These are phyloP conservation scores for Tardiomyces blankii DNA, from an alignment of 1,139 yeast species.

Conservation along the genomic window DNA sequence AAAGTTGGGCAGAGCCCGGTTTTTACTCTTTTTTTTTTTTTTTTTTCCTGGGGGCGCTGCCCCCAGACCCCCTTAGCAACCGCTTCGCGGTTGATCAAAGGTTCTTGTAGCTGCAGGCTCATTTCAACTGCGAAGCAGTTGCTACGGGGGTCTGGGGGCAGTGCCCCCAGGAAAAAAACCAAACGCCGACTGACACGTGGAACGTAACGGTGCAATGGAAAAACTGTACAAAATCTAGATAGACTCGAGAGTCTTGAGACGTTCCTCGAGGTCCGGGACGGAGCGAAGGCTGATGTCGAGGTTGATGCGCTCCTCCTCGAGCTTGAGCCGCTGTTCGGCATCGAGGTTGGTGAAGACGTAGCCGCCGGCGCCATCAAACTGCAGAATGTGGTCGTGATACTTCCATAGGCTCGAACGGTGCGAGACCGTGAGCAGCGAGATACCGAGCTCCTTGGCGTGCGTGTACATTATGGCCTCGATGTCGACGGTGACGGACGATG, in stretches of 20 bases:
- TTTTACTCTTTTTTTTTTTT: no score
- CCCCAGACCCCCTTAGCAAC: no score
- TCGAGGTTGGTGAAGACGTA: slow-evolving; percentile 59
- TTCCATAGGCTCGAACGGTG: slow-evolving; percentile 91
- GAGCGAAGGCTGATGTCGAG: slow-evolving; percentile 57
- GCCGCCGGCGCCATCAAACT: slow-evolving; percentile 77
- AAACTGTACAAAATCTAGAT: no score
- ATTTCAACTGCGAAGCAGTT: no score
- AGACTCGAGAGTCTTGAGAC: slow-evolving; percentile 32
- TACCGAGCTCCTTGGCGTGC: slow-evolving; percentile 71
- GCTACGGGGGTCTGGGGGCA: no score
- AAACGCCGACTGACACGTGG: no score
- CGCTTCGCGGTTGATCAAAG: no score
- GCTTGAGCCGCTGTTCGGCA: slow-evolving; percentile 53
- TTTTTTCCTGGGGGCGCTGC: no score
- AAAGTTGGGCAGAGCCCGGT: no score
- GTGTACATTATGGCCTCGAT: slow-evolving; percentile 86
- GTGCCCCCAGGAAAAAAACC: no score
- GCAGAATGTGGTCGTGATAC: slow-evolving; percentile 72
- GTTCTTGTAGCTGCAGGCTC: no score
- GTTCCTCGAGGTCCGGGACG: slow-evolving; percentile 53
- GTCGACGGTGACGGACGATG: slow-evolving; percentile 85
- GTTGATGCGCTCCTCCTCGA: slow-evolving; percentile 60
- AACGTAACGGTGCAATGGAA: no score
- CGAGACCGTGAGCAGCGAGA: slow-evolving; percentile 80